Evolutionary conservation across 2,329 filamentous ascomycete genomes (phyloP), one percentile per base, ranked within the genome.

Genomic region (Kalmusia sp.): DNA sequence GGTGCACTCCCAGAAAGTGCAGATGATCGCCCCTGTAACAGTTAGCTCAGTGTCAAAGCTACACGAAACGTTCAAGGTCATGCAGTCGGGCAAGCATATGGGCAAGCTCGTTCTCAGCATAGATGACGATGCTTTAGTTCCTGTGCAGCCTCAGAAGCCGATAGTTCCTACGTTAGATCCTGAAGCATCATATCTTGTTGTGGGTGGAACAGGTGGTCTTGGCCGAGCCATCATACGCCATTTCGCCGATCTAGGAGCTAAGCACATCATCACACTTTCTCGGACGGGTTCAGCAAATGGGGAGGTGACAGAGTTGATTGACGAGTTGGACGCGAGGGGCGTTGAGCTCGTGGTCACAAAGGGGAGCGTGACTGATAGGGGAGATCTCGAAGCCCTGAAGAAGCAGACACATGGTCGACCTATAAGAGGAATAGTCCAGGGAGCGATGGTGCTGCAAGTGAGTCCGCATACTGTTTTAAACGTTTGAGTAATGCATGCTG

Each of bases 141-240:
- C 7, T 9, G 7, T 2, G n/a, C 25, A 19, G 2, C 28, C n/a
- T 1, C 39, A 31, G 27, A 30, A 30, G 21, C 9, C 9, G 2
- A 5, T 21, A 28, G 25, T 25, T 9, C 19, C 37, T n/a, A 28
- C 6, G 21, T 44, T 52, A 6, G 44, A 19, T 38, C 45, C n/a
- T 17, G 33, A 47, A 9, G 9, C 53, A 3, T 37, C 63, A 5
- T 66, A 64, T 35, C 14, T 65, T 3, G 30, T 66, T 6, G 35
- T 53, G 15, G 62, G 62, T 8, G 62, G 59, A n/a, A 49, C 55
- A 1, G 62, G 63, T 27, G 60, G 58, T 1, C 21, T 64, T 15
- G 63, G 63, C 5, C 54, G 55, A 7, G 51, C 49, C 17, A 40
- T 65, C 14, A 41, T 58, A 3, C 35, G 24, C 9, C 58, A 51